Evolutionary conservation across 2,329 filamentous ascomycete genomes (phyloP), one percentile per base, ranked within the genome.

Genomic region (Botrytis elliptica): DNA sequence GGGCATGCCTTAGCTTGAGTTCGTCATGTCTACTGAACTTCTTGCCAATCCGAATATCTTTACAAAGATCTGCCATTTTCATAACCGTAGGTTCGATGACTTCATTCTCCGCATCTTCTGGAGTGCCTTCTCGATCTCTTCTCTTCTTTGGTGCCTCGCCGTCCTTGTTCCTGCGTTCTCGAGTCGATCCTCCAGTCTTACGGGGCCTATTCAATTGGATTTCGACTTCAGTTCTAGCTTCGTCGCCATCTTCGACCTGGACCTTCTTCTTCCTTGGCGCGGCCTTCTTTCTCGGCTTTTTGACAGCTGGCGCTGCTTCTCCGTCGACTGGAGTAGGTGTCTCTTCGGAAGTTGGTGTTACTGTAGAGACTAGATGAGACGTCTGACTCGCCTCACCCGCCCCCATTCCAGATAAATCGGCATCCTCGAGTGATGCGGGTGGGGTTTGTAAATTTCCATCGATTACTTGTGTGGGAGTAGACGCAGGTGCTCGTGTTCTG

Each of bases 21-120:
- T 92, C 90, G 78, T 90, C 89, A 77, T 94, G 92, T 4, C 91
- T 88, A 78, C 90, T 91, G 73, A 93, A 95, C 74, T 91, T 90
- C 81, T 92, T 93, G 73, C 93, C 93, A 73, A 91, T 91, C 36
- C 87, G 86, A 70, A 92, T 84, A 79, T 93, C 91, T 75, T 87
- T 88, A 68, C 89, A 92, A 4, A 96, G 83, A 73, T 94, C 91
- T 62, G 86, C 88, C 90, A 96, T 93, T 71, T 89, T 93, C 40
- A 92, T 86, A 5, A 86, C 87, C 38, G 87, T 87, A 36, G 89
- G 85, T 79, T 94, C 91, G 72, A 95, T 90, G 75, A 87, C 82
- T 74, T 88, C 85, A 38, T 83, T 81, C 78, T 92, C 90, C 5
- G 89, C 88, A 76, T 91, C 88, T 71, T 91, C 89, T 2, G 91